Percentiles rank a stretch among this genome's conserved stretches.
phyloP scores from a whole-genome alignment of 805 yeast genomes.

The Lipomyces starkeyi region DNA sequence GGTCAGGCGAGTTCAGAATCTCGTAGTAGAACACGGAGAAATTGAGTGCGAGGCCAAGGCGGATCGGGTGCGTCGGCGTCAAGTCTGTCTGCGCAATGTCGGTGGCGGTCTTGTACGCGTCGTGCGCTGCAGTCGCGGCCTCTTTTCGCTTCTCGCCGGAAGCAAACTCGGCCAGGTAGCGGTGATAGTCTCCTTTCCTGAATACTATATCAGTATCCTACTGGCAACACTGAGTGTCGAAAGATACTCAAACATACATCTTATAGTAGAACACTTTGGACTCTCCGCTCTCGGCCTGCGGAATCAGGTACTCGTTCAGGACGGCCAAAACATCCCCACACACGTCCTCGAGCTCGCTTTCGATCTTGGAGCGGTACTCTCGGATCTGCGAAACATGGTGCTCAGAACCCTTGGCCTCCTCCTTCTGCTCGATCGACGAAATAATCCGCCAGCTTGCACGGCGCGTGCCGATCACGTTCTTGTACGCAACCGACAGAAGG shows the following conservation, averaged over 20 bases:
- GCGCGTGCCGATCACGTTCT: conserved; percentile 98
- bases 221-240: background rate
- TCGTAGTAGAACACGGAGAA: conserved; percentile 94
- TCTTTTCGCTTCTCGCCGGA: conserved; percentile 89
- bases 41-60: conserved; percentile 93
- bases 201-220: background rate
- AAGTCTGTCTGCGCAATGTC: conserved; percentile 98
- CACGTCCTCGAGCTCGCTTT: conserved; percentile 89
- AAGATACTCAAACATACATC: conserved; percentile 56
- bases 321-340: conserved; percentile 94
- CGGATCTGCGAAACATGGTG: conserved; percentile 86
- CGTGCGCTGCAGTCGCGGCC: conserved; percentile 92
- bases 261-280: conserved; percentile 98
- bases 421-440: conserved; percentile 98
- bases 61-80: conserved; percentile 98
- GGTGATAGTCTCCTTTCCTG: conserved; percentile 95
- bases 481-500: conserved; percentile 95
- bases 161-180: conserved; percentile 98
- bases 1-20: conserved; percentile 90
- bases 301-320: conserved; percentile 86
- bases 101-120: conserved; percentile 94
- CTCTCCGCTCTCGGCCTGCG: conserved; percentile 96
- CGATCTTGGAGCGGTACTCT: conserved; percentile 95
- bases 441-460: conserved; percentile 99
- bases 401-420: conserved; percentile 93